Evolutionary conservation across 768 basidiomycete species (phyloP).

Genomic region (Phaeotremella fagi): DNA sequence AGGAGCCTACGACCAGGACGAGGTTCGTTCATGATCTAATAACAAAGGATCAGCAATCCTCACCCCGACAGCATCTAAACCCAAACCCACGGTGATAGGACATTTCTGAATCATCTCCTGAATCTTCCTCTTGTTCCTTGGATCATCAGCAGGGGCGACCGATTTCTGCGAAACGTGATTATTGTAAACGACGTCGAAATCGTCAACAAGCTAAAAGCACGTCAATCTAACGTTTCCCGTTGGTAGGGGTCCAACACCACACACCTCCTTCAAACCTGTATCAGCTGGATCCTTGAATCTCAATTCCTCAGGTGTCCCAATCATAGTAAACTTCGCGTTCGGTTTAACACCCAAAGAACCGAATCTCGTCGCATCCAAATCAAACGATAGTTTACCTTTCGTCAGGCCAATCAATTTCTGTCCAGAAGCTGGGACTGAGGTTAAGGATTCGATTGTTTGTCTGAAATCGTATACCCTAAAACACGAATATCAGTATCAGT

Average conservation of each 20-base stretch:
- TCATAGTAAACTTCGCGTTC: conserved; percentile 71
- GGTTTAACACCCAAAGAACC: conserved; percentile 16
- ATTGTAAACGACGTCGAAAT: conserved; percentile 75
- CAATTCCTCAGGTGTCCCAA: conserved; percentile 79
- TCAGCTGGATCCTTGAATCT: conserved; percentile 77
- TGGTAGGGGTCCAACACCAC: no score
- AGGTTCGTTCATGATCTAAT: conserved; percentile 71
- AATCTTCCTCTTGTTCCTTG: conserved; percentile 75
- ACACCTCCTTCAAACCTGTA: conserved; percentile 40
- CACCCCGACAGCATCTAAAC: not conserved
- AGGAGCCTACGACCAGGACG: conserved; percentile 72
- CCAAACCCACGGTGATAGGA: conserved; percentile 41
- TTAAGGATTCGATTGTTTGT: conserved; percentile 60
- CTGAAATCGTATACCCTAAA: conserved; percentile 77
- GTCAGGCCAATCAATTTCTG: conserved; percentile 72
- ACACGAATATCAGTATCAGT: not conserved
- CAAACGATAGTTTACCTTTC: conserved; percentile 73
- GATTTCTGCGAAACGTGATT: conserved; percentile 53
- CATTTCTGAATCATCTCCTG: conserved; percentile 62
- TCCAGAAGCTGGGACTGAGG: conserved; percentile 72
- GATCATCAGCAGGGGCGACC: conserved; percentile 64
- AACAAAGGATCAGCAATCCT: not conserved
- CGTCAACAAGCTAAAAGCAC: conserved; percentile 55
- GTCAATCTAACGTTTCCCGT: not conserved
- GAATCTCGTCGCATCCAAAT: conserved; percentile 62